Evolutionary conservation across 1,139 yeast genomes (phyloP).

Genomic region (Fermentozyma sake): DNA sequence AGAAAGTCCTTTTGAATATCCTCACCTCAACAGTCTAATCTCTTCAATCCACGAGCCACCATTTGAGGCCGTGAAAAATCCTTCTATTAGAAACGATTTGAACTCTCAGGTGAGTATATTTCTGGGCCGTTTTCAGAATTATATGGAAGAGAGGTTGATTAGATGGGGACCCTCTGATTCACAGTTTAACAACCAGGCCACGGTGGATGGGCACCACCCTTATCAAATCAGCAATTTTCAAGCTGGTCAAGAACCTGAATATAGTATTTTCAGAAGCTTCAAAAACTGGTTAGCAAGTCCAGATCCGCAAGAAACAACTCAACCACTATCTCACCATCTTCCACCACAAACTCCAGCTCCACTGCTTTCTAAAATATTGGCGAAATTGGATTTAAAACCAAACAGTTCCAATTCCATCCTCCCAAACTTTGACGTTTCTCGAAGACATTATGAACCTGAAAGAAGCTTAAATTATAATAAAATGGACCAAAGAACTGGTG

Average conservation of each 20-base stretch:
- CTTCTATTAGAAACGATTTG: conserved; percentile 3
- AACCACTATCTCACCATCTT: conserved; percentile 1
- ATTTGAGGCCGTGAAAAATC: conserved; percentile 2
- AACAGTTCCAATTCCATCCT: too few relatives aligned
- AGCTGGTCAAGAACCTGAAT: conserved; percentile 3
- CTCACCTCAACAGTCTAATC: too few relatives aligned
- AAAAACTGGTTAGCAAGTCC: conserved; percentile 2
- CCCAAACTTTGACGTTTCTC: too few relatives aligned
- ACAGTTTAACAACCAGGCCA: conserved; percentile 31
- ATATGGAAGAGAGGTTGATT: conserved; percentile 48
- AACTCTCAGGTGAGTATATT: conserved; percentile 8
- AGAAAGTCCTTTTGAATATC: too few relatives aligned
- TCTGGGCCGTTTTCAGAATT: conserved; percentile 30
- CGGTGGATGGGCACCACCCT: conserved; percentile 39
- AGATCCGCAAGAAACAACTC: not conserved
- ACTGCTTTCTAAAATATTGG: too few relatives aligned
- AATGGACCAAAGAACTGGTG: too few relatives aligned
- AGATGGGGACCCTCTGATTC: conserved; percentile 52
- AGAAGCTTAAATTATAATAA: too few relatives aligned
- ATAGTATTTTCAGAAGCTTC: conserved; percentile 1
- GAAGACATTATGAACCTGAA: too few relatives aligned
- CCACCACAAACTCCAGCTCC: too few relatives aligned
- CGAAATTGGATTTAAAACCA: too few relatives aligned
- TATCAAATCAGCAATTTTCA: too few relatives aligned
- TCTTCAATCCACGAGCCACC: conserved; percentile 10